Conservation (phyloP, 495 filamentous ascomycete species). For the Pyronema domesticum region DNA sequence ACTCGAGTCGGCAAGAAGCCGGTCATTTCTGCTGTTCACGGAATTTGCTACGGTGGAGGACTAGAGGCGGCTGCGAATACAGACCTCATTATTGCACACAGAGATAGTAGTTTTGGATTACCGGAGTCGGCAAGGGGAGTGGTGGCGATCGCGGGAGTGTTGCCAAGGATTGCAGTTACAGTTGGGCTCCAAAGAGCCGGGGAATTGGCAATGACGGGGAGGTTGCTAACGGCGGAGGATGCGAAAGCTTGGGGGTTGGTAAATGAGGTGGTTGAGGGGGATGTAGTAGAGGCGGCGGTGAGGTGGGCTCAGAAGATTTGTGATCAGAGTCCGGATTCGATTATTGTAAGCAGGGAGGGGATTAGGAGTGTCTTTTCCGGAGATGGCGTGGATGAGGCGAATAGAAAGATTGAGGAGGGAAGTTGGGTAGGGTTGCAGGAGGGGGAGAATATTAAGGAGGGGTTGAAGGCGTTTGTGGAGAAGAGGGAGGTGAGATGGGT, state of each 20-base stretch:
- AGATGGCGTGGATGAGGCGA: conserved; percentile 44
- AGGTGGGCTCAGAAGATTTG: conserved; percentile 34
- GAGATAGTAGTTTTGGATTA: conserved; percentile 38
- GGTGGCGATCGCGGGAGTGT: conserved; percentile 47
- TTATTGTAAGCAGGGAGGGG: conserved; percentile 48
- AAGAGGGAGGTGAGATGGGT: conserved; percentile 55
- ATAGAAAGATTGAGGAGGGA: conserved; percentile 36
- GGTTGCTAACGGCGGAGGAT: conserved; percentile 37
- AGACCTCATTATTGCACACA: conserved; percentile 47
- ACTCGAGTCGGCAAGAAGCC: conserved; percentile 36
- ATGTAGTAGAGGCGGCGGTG: conserved; percentile 35
- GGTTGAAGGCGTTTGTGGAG: conserved; percentile 63
- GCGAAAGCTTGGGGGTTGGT: conserved; percentile 53
- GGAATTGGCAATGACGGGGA: conserved; percentile 51
- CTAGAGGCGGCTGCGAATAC: conserved; percentile 55
- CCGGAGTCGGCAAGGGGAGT: conserved; percentile 57
- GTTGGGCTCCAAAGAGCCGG: conserved; percentile 50
- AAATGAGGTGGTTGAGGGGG: conserved; percentile 42
- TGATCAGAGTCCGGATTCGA: conserved; percentile 50
- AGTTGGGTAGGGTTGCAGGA: conserved; percentile 41
- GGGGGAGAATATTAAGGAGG: conserved; percentile 63
- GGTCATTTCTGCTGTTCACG: conserved; percentile 58
- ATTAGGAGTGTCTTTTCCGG: conserved; percentile 51
- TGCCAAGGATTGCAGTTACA: conserved; percentile 53
- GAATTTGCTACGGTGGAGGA: conserved; percentile 57